Base-by-base conservation (phyloP, 2,329 filamentous ascomycete species). In the Fusarium neocosmosporiellum region DNA sequence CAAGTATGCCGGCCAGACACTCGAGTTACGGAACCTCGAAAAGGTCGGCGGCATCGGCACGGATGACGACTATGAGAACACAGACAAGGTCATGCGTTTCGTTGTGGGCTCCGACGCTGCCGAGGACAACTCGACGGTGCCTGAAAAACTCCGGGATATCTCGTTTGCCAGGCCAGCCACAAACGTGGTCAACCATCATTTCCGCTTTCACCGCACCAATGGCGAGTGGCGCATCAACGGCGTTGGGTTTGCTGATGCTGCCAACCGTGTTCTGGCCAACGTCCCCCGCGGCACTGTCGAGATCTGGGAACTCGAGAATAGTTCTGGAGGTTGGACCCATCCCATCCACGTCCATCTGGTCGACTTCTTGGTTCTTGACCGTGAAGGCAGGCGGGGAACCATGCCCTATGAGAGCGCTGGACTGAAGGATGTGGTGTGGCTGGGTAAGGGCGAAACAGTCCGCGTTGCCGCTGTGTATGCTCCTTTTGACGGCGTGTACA, bases 271-370 rank as follows among this genome's bases (percentile, higher is more conserved):
- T 24, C 80, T 88, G 2, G 86, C 86, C 55, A 84, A 83, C 7
- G 84, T 85, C 2, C 80, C 81, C 5, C 84, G 83, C 53, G 86
- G 86, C 53, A 83, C 83, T 6, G 82, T 85, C 7, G 84, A 88
- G 78, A 80, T 85, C 57, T 88, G 86, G 86, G 81, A 85, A 75
- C 79, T 88, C 7, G 81, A 83, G 66, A 89, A 90, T 77, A 81
- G 79, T 29, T 83, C 82, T 16, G 87, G 85, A 18, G 85, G 84
- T 29, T 87, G 86, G 78, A 83, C 84, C 3, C 88, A 90, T 72
- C 88, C 88, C 1, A 80, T 87, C 34, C 89, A 91, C 77, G 85
- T 90, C 55, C 89, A 91, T 74, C 82, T 90, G 2, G 85, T 91
- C 55, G 88, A 90, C 73, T 88, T 91, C 78, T 84, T 86, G 63